phyloP scores from a whole-genome alignment of 202 grass and related monocot genomes.

The Sporobolus alterniflorus region DNA sequence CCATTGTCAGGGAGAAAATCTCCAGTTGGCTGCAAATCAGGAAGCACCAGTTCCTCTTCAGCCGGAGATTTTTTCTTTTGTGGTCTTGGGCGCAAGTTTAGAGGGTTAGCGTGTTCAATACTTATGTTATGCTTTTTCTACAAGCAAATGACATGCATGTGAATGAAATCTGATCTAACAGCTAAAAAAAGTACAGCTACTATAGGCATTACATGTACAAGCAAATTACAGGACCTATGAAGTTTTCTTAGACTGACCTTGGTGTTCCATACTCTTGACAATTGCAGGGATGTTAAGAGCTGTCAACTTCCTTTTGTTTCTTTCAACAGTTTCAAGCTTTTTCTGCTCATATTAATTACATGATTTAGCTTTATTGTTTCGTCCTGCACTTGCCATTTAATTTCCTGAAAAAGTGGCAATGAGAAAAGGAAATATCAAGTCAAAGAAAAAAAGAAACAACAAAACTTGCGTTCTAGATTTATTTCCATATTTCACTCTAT shows the following conservation, averaged over 20 bases:
- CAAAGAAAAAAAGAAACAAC: background rate
- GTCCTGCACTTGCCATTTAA: background rate
- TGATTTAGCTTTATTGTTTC: background rate
- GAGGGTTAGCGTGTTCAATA: background rate
- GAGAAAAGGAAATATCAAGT: too few relatives aligned
- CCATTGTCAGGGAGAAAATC: background rate
- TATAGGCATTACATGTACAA: too few relatives aligned
- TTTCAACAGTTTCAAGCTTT: background rate
- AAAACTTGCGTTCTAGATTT: background rate
- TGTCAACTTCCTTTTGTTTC: background rate
- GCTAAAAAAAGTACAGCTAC: too few relatives aligned
- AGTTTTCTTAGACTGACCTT: background rate
- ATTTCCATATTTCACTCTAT: background rate
- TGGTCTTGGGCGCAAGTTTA: background rate
- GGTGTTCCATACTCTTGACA: background rate
- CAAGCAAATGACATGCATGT: background rate
- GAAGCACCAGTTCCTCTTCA: too few relatives aligned
- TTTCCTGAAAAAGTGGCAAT: background rate
- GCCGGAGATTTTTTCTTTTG: background rate
- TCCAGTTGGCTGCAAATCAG: background rate
- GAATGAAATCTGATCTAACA: too few relatives aligned
- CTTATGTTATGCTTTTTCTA: background rate
- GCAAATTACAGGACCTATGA: background rate
- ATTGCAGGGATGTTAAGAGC: background rate
- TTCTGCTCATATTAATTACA: background rate